Evolutionary conservation across 345 rosid genomes (phyloP), one percentile per base, ranked within the genome.

Genomic region (Hibiscus tridactylites): DNA sequence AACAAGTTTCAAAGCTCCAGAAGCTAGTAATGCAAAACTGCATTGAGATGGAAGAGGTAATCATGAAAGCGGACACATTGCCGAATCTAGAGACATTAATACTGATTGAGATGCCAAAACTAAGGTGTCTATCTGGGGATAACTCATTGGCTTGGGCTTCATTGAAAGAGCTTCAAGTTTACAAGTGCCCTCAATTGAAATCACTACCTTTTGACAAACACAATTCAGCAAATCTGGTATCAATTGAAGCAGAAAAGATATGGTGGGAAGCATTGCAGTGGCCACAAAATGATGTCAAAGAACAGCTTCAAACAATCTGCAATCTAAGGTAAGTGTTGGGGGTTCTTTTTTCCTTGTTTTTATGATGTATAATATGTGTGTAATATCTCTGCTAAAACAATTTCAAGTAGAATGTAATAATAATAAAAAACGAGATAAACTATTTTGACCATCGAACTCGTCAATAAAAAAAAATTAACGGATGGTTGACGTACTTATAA

Each of bases 1-100:
- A 63, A 28, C 80, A 68, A 56, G 77, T 82, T 44, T 53, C 73
- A 5, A 17, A 46, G 49, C 81, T 82, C 15, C 68, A 56, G 1
- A 73, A 74, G 13, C 49, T 82, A 53, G 56, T 31, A 46, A 35
- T 82, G 26, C 78, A 74, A 62, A 72, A 68, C 16, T 82, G 82
- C 28, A 24, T 61, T 24, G 71, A 69, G 53, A 47, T 82, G 6
- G 50, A 49, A 61, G 81, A 76, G 74, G 42, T 82, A 9, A 77
- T 72, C 17, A 15, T 63, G 65, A 60, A 52, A 47, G 19, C 49
- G 3, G 73, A 71, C 47, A 58, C 19, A 24, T 59, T 81, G 33
- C 69, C 76, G 1, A 50, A 47, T 44, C 61, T 82, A 13, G 73
- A 79, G 69, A 77, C 71, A 9, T 3, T 79, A 37, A 53, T 31